Conservation (phyloP, 139 green algal genomes). For the Picochlorum sp. region DNA sequence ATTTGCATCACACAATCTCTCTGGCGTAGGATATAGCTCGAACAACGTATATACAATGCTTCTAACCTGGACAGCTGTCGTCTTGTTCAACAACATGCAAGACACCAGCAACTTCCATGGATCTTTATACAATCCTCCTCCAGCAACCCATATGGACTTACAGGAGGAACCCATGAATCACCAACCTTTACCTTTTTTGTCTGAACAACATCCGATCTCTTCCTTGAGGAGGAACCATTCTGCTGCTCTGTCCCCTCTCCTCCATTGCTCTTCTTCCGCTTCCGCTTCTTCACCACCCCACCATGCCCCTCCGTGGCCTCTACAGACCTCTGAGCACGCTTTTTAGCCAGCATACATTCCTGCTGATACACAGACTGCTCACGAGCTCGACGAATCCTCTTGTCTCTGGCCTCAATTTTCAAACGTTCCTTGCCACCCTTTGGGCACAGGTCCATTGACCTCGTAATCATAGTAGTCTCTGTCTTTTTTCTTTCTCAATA, state of each 20-base stretch:
- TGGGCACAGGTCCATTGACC: too few relatives aligned
- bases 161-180: slow-evolving; percentile 55
- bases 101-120: slow-evolving; percentile 87
- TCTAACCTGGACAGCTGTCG: slow-evolving; percentile 65
- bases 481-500: too few relatives aligned
- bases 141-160: slow-evolving; percentile 61
- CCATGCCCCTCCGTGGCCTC: neutral
- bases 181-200: neutral
- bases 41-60: slow-evolving; percentile 76
- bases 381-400: too few relatives aligned
- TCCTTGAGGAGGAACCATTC: neutral
- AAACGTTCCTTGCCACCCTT: too few relatives aligned
- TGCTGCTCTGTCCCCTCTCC: neutral
- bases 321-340: neutral
- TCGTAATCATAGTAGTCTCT: too few relatives aligned
- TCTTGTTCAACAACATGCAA: slow-evolving; percentile 91
- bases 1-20: slow-evolving; percentile 38
- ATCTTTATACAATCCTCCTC: slow-evolving; percentile 81
- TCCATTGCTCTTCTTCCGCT: slow-evolving; percentile 4
- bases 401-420: too few relatives aligned
- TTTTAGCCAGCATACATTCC: neutral
- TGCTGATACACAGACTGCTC: neutral
- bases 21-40: slow-evolving; percentile 51
- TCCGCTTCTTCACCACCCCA: neutral
- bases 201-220: neutral